Base-by-base conservation (phyloP, 2,329 filamentous ascomycete genomes). In the Trichothecium sympodiale region DNA sequence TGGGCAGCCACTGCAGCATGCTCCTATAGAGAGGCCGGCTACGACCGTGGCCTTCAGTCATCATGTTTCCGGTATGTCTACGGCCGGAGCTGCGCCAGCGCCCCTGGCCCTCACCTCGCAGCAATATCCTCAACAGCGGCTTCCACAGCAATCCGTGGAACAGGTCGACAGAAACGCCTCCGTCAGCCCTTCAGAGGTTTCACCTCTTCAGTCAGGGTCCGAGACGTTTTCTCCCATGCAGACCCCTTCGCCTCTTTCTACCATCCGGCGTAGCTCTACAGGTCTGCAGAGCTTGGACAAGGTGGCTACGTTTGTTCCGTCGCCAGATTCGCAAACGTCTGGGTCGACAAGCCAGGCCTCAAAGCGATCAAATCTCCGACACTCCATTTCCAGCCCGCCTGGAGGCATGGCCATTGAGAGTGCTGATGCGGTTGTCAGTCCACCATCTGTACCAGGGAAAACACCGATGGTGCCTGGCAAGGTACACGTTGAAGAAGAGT, bases 171-270 rank as follows among this genome's bases (percentile, higher is more conserved):
- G 20, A 10, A 25, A 25, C 10, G 10, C 20, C 20, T 25, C 20
- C 4, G 46, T 46, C 17, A 41, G 43, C 3, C 40, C 46, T 9
- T 38, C 38, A 5, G 44, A 50, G 4, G 41, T 55, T 13, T 56
- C 50, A 1, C 46, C 53, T 1, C 36, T 51, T 3, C 46, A 46
- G 7, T 53, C 53, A 2, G 42, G 50, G 1, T 42, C 47, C 2
- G 46, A 48, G 5, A 52, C 45, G 1, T 38, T 31, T 7, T 15
- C 38, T 27, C 37, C 46, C 8, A 9, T 46, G 1, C 46, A 54
- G 30, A 55, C 49, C 1, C 54, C 51, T 2, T 55, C 54, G 0
- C 54, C 54, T 0, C 43, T 52, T 35, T 50, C 55, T 12, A 36
- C 37, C 9, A 44, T 39, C 20, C 44, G 48, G 5, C 45, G 43